Conservation (phyloP, 768 basidiomycete genomes). For the Russula sp. region DNA sequence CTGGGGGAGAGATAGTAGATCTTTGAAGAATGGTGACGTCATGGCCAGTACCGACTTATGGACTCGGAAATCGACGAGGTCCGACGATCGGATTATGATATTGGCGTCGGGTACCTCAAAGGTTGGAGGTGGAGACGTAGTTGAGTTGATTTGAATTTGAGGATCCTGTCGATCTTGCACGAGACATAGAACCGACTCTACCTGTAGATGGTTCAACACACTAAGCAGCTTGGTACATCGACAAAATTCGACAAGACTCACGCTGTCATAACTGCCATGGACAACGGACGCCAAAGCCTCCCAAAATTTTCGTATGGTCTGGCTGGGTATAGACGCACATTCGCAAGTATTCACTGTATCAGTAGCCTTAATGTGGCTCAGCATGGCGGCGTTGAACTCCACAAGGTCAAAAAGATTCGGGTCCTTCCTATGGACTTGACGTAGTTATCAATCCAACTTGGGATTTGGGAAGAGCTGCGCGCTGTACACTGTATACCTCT, state of each 20-base stretch:
- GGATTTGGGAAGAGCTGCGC: not conserved
- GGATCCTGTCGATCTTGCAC: not conserved
- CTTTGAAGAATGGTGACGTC: slow-evolving; percentile 5
- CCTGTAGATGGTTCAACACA: not conserved
- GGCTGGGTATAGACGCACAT: not conserved
- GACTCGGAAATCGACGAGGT: slow-evolving; percentile 7
- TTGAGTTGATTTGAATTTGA: not conserved
- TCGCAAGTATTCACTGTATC: not conserved
- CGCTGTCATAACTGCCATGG: not conserved
- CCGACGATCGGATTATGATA: slow-evolving; percentile 4
- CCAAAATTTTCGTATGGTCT: slow-evolving; percentile 8
- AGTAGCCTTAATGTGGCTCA: not conserved
- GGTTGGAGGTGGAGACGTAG: not conserved
- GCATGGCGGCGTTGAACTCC: slow-evolving; percentile 1
- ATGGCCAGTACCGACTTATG: slow-evolving; percentile 11
- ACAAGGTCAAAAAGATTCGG: slow-evolving; percentile 6
- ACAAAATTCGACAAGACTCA: not conserved
- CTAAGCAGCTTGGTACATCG: too few species aligned
- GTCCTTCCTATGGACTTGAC: slow-evolving; percentile 2
- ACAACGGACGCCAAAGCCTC: not conserved
- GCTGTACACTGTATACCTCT: not conserved
- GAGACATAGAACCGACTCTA: not conserved
- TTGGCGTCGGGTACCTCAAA: not conserved
- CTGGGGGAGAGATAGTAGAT: not conserved
- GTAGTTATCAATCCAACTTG: slow-evolving; percentile 7